Evolutionary conservation across 2,329 filamentous ascomycete species (phyloP).

Genomic region (Bipolaris cookei): DNA sequence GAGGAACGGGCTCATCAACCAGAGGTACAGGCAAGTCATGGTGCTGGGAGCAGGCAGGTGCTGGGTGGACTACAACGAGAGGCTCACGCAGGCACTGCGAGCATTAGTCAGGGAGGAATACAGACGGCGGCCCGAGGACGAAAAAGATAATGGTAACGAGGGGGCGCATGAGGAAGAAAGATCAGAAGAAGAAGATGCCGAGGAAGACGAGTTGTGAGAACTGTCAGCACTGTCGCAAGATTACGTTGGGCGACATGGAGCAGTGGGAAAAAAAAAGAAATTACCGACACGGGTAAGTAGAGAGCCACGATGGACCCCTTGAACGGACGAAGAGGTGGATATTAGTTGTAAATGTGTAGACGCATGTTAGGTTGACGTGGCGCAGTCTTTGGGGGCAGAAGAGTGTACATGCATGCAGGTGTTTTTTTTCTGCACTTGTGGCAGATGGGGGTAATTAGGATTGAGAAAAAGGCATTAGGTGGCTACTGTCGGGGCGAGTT

Average conservation of each 20-base stretch:
- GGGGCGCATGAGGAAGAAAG: slow-evolving; percentile 1
- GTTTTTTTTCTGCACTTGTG: slow-evolving; percentile 5
- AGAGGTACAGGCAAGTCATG: slow-evolving; percentile 74
- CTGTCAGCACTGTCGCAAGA: slow-evolving; percentile 1
- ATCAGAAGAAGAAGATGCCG: slow-evolving; percentile 11
- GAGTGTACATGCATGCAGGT: background rate
- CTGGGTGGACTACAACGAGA: slow-evolving; percentile 74
- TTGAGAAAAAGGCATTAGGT: background rate
- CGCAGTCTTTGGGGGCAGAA: background rate
- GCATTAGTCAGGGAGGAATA: slow-evolving; percentile 68
- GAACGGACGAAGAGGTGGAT: background rate
- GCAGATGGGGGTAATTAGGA: slow-evolving; percentile 6
- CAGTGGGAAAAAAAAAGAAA: background rate
- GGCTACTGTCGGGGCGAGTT: background rate
- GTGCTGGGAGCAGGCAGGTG: slow-evolving; percentile 71
- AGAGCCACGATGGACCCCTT: background rate
- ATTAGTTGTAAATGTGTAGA: background rate
- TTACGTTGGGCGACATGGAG: background rate
- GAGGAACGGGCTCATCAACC: slow-evolving; percentile 63
- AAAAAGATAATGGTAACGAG: background rate
- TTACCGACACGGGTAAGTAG: background rate
- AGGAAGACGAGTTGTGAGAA: slow-evolving; percentile 18
- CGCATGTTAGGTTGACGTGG: slow-evolving; percentile 4
- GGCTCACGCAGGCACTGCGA: slow-evolving; percentile 70
- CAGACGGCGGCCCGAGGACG: slow-evolving; percentile 56